Percentiles rank a stretch among this genome's conserved stretches.
phyloP scores from a whole-genome alignment of 805 yeast genomes.

The Saturnispora halmiae region DNA sequence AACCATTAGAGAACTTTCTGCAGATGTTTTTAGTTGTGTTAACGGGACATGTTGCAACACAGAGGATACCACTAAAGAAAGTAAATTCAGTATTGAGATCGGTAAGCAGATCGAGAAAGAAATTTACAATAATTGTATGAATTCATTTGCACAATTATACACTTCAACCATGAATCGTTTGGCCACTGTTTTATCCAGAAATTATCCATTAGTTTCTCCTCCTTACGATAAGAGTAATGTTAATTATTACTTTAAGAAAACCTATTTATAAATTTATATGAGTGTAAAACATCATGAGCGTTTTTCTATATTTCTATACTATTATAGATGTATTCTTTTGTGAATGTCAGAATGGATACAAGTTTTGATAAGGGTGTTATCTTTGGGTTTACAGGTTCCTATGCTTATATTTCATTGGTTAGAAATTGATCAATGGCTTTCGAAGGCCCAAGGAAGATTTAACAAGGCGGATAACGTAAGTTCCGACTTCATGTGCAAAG shows the following conservation, averaged over 20 bases:
- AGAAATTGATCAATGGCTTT: slow-evolving; percentile 17
- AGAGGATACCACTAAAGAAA: slow-evolving; percentile 18
- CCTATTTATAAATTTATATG: slow-evolving; percentile 10
- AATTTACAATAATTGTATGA: slow-evolving; percentile 58
- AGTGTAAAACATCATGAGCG: background rate
- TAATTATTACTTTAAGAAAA: slow-evolving; percentile 25
- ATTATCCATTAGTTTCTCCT: slow-evolving; percentile 33
- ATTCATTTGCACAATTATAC: slow-evolving; percentile 56
- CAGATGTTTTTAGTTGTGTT: slow-evolving; percentile 46
- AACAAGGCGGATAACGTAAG: slow-evolving; percentile 19
- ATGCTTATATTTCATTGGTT: slow-evolving; percentile 18
- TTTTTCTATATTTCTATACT: background rate
- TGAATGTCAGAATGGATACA: background rate
- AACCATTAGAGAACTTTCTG: slow-evolving; percentile 46
- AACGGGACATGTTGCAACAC: slow-evolving; percentile 23
- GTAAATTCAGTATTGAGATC: slow-evolving; percentile 21
- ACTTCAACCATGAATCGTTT: slow-evolving; percentile 44
- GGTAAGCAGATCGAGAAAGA: slow-evolving; percentile 40
- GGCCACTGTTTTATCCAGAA: slow-evolving; percentile 43
- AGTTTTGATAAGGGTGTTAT: slow-evolving; percentile 7
- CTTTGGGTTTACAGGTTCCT: slow-evolving; percentile 19
- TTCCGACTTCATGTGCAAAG: background rate
- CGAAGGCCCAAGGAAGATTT: slow-evolving; percentile 13
- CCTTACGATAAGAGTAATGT: slow-evolving; percentile 27
- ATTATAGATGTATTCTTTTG: background rate